Base-by-base conservation (phyloP, 495 filamentous ascomycete genomes). In the Aspergillus mulundensis region DNA sequence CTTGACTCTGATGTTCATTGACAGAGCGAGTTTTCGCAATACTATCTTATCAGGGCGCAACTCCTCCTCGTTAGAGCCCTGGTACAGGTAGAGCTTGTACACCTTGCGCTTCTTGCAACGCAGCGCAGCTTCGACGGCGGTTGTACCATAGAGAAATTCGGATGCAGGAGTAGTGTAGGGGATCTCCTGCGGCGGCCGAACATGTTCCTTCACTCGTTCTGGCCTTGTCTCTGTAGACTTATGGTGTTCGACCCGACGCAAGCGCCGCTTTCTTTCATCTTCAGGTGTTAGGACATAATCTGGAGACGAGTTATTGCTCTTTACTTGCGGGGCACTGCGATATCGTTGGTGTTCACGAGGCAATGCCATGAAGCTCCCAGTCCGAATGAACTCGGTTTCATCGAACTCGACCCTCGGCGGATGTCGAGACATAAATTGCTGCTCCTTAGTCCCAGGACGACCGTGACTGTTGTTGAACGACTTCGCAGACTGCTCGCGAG, bases 141-240 rank as follows among this genome's bases (percentile, higher is more conserved):
- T 85, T 15, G 80, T 81, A 14, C 94, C 94, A 65, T 95, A 97
- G 7, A 98, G 80, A 67, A 96, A 97, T 57, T 95, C 87, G 1
- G 91, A 94, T 36, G 91, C 88, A 0, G 91, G 86, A 3, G 88
- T 92, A 2, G 88, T 90, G 64, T 90, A 91, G 3, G 87, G 87
- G 41, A 96, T 81, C 12, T 82, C 79, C 19, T 85, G 36, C 0
- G 85, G 84, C 0, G 72, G 65, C 42, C 54, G 59, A 11, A 77
- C 74, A 43, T 75, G 61, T 8, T 65, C 56, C 43, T 73, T 76
- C 8, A 76, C 66, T 34, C 71, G 66, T 56, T 76, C 72, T 39
- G 75, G 73, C 21, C 58, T 54, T 32, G 48, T 56, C 15, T 70
- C 63, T 19, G 72, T 68, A n/a, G 38, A 21, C 16, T 57, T 58